A percentile compares a stretch with the other conserved stretches of the same genome.
Conservation (phyloP, 495 filamentous ascomycete genomes). For the Astrocystis sublimbata region DNA sequence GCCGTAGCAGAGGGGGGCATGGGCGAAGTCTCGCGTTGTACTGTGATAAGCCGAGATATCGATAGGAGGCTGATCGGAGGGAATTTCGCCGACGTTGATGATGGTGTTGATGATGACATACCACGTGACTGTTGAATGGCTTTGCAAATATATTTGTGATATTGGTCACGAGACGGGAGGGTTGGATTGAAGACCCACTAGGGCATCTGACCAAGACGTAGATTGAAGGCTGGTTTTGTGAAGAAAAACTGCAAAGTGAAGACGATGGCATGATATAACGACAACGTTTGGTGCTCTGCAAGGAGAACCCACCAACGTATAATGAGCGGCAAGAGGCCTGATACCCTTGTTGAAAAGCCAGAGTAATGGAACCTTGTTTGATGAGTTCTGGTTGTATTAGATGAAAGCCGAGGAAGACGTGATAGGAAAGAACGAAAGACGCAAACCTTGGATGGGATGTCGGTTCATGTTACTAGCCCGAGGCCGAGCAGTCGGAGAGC, state of each 20-base stretch:
- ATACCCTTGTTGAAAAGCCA: neutral
- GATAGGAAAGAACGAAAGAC: neutral
- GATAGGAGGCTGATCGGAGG: neutral
- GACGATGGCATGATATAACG: too few species aligned
- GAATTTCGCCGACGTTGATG: slow-evolving; percentile 3
- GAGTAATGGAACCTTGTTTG: neutral
- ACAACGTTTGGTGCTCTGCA: too few species aligned
- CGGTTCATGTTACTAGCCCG: neutral
- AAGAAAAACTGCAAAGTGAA: neutral
- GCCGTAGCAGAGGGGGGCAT: neutral
- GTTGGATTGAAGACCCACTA: neutral
- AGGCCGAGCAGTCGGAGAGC: neutral
- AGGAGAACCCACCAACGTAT: neutral
- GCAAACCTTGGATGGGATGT: neutral
- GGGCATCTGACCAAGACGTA: neutral
- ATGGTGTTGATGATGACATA: neutral
- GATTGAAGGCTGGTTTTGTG: neutral
- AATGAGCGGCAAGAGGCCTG: neutral
- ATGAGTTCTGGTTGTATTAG: neutral
- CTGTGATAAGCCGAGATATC: neutral
- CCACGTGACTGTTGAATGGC: neutral
- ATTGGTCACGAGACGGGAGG: neutral
- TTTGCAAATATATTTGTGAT: neutral
- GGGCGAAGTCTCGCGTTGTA: neutral
- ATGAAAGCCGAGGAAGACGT: neutral